Base-by-base conservation (phyloP, 768 basidiomycete genomes). In the Hydnomerulius pinastri region DNA sequence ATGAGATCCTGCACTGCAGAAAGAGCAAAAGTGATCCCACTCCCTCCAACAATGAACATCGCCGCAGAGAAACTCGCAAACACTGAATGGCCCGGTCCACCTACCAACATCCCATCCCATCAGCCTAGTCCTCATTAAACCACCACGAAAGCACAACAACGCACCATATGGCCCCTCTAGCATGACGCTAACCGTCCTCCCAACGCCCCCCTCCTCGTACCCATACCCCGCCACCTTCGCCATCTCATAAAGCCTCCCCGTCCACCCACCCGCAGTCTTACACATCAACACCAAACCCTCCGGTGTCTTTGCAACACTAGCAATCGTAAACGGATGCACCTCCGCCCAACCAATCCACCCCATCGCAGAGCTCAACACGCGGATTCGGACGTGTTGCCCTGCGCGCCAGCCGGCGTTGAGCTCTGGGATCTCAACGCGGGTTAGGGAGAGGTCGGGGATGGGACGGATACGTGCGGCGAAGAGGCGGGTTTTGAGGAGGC, bases 361-460 rank as follows among this genome's bases (percentile, higher is more conserved):
- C 68, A 71, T 71, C 18, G 65, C 70, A n/a, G 71, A 57, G 9
- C 66, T 65, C 2, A 79, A 65, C 0, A 78, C 67, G 36, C 78
- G 68, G 24, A 85, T 52, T 39, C 82, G 76, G 37, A 85, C 79
- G 58, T 85, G 81, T 57, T 85, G 82, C 3, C 84, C 82, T 0
- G 80, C 71, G 24, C 80, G 69, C 82, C 82, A 85, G 17, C 83
- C 83, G 0, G 71, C 66, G 41, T 70, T 73, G 37, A 83, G 37
- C 4, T 61, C 46, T 1, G 76, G 76, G 7, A 81, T 62, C 30
- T 77, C 73, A 23, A 84, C 60, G 36, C 77, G 69, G 5, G 79
- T 81, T 35, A 74, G 68, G 12, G 68, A 66, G 18, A 81, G 73
- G 8, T 75, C 75, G 2, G 74, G 70, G 9, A 82, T 65, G 1